phyloP scores from a whole-genome alignment of 1,284 basidiomycete species.

The Leccinum cinnamomeum region DNA sequence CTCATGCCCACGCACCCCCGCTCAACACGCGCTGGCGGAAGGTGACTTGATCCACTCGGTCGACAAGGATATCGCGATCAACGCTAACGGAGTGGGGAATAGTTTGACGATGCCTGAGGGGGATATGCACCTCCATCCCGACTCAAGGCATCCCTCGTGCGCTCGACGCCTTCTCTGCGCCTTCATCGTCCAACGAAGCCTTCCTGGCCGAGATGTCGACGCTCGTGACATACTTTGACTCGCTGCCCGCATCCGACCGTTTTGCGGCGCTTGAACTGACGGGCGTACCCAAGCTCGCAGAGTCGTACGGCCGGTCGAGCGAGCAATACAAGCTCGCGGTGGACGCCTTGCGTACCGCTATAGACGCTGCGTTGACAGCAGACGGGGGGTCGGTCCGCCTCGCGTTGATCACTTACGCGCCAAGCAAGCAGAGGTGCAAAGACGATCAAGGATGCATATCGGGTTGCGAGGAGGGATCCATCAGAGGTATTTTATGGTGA shows the following conservation, averaged over 20 bases:
- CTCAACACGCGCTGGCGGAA: too few species aligned
- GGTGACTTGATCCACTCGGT: too few species aligned
- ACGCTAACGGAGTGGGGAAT: too few species aligned
- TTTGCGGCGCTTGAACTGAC: slow-evolving; percentile 54
- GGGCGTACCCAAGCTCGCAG: too few species aligned
- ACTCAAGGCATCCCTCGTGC: slow-evolving; percentile 34
- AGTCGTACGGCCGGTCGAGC: slow-evolving; percentile 43
- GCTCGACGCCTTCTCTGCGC: slow-evolving; percentile 44
- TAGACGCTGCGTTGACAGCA: slow-evolving; percentile 31
- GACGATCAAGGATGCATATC: too few species aligned
- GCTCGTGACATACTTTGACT: slow-evolving; percentile 53
- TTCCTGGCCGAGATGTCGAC: slow-evolving; percentile 45
- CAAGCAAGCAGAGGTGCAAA: slow-evolving; percentile 24
- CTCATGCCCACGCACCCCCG: too few species aligned
- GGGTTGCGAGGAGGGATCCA: too few species aligned
- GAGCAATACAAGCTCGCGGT: slow-evolving; percentile 52
- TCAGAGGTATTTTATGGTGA: too few species aligned
- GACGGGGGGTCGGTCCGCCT: slow-evolving; percentile 40
- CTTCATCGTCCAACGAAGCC: slow-evolving; percentile 38
- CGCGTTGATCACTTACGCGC: slow-evolving; percentile 52
- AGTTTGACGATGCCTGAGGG: too few species aligned
- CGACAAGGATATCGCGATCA: too few species aligned
- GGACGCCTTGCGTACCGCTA: slow-evolving; percentile 42
- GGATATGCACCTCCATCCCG: slow-evolving; percentile 19
- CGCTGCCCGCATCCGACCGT: slow-evolving; percentile 35